Evolutionary conservation across 306 rosid species (phyloP), one percentile per base, ranked within the genome.

Genomic region (Corylus heterophylla): DNA sequence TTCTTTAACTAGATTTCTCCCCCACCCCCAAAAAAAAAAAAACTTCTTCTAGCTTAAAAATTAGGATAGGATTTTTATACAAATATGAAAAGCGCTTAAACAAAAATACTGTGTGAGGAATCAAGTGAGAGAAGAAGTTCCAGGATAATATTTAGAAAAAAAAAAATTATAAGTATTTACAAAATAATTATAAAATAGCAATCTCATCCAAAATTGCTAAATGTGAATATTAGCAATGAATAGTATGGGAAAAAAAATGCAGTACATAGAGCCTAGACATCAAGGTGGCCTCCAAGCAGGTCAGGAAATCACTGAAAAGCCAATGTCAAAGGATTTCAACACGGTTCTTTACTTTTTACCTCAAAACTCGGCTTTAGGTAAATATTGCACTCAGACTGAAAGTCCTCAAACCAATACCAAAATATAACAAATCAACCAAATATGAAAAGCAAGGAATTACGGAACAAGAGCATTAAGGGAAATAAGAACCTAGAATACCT

Each of bases 401-500:
- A 42, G 22, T 11, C 48, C 31, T n/a, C 5, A 5, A 39, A 44
- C 14, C 25, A 62, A 2, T 62, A 45, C 8, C 8, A 4, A 31
- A 63, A 55, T 37, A 27, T 29, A 37, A 66, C 31, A 35, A 69
- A 52, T 74, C 44, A 52, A 74, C 22, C 74, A 77, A 70, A 80
- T 16, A 31, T 17, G 47, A 16, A 83, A 74, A 76, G 51, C 48
- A 48, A 13, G 29, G 67, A 79, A 63, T 67, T 35, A 66, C 7
- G 73, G 54, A 84, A 69, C 31, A 71, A 50, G 70, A 84, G 62
- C 76, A 82, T 62, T 58, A 47, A 44, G 31, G 59, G 51, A 39
- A 39, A 67, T 8, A 16, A 66, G 29, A n/a, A 58, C 59, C 62
- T 48, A 78, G 31, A 12, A 70, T 83, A 95, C 98, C 98, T 95